Conservation (phyloP, 148 eudicot species). For the Spergularia marina region DNA sequence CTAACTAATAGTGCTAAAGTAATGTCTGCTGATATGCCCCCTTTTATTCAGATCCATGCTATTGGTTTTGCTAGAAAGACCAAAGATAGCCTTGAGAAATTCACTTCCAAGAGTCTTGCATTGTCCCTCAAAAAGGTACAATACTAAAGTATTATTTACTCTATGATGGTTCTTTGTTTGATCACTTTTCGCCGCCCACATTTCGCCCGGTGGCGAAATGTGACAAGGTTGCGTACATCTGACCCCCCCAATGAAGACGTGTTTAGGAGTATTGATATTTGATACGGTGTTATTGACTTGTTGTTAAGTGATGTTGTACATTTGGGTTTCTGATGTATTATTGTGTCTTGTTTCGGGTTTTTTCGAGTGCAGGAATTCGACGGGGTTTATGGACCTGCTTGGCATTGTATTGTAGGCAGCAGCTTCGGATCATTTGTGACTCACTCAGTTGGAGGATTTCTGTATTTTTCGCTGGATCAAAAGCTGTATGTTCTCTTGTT, state of each 20-base stretch:
- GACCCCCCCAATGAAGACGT: too few relatives aligned
- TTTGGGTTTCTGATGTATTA: slow-evolving; percentile 8
- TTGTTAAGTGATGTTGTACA: not conserved
- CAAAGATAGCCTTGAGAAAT: slow-evolving; percentile 87
- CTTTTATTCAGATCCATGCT: slow-evolving; percentile 91
- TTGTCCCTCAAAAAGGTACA: slow-evolving; percentile 83
- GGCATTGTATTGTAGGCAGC: slow-evolving; percentile 96
- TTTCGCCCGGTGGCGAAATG: not conserved
- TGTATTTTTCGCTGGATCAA: slow-evolving; percentile 92
- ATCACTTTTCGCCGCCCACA: not conserved
- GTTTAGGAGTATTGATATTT: too few relatives aligned
- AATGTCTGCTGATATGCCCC: slow-evolving; percentile 86
- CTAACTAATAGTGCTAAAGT: slow-evolving; percentile 68
- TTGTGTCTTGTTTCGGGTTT: not conserved
- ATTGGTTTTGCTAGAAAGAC: slow-evolving; percentile 86
- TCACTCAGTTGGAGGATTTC: slow-evolving; percentile 87
- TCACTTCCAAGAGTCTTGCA: slow-evolving; percentile 79
- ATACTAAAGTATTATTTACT: not conserved
- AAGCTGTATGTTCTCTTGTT: slow-evolving; percentile 78
- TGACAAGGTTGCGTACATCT: not conserved
- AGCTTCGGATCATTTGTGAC: slow-evolving; percentile 98
- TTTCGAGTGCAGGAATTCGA: slow-evolving; percentile 77
- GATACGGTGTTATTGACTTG: too few relatives aligned
- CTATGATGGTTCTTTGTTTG: not conserved
- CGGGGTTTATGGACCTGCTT: slow-evolving; percentile 95